These are phyloP conservation scores for Kitagawia praeruptora DNA, from an alignment of 129 eudicot species.

Conservation along the genomic window DNA sequence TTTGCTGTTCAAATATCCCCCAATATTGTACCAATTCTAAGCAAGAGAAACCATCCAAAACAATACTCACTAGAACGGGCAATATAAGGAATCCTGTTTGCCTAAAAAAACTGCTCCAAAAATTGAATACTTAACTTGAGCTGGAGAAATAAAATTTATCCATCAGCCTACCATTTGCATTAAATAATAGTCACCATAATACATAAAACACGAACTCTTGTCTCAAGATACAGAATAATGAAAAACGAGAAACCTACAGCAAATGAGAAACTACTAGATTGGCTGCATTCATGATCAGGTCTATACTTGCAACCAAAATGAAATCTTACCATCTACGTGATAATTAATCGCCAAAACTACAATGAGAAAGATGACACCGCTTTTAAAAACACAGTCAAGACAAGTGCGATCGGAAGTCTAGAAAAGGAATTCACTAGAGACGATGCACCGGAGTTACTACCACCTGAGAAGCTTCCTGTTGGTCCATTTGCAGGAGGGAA, in stretches of 20 bases:
- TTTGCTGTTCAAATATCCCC: too few species aligned
- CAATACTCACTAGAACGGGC: neutral
- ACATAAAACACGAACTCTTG: neutral
- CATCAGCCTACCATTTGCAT: neutral
- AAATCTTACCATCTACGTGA: neutral
- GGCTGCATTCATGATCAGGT: conserved; percentile 13
- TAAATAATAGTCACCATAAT: neutral
- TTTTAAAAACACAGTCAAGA: conserved; percentile 30
- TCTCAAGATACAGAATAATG: neutral
- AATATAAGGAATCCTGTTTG: neutral
- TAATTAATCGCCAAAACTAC: conserved; percentile 15
- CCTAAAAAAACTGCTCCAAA: neutral
- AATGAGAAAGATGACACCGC: conserved; percentile 20
- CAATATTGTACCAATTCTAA: too few species aligned
- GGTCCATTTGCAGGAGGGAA: conserved; percentile 67
- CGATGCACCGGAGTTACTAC: conserved; percentile 41
- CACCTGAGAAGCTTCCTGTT: conserved; percentile 37
- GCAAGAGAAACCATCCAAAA: neutral
- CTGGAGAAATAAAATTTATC: neutral
- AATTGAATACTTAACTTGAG: neutral
- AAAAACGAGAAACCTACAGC: neutral
- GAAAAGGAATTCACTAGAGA: conserved; percentile 30
- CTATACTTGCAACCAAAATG: conserved; percentile 19
- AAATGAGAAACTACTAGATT: neutral
- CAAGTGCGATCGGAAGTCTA: conserved; percentile 25